Evolutionary conservation across 768 basidiomycete genomes (phyloP).

Genomic region (Lactarius indigo): DNA sequence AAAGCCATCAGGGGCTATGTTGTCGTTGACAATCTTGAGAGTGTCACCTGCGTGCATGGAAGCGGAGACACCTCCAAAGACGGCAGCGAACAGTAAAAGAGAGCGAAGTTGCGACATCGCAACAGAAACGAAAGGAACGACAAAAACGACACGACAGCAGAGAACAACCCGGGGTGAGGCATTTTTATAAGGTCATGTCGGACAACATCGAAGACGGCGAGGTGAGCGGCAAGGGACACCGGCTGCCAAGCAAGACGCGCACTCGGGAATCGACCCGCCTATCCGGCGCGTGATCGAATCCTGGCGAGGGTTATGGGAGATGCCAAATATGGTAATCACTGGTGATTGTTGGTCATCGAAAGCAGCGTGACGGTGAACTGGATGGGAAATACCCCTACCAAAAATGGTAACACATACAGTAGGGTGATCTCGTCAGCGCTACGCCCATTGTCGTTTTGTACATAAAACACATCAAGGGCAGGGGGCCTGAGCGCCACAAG

Average conservation of each 20-base stretch:
- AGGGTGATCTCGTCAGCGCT: background rate
- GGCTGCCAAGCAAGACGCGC: too few relatives aligned
- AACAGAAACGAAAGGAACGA: background rate
- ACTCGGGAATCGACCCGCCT: too few relatives aligned
- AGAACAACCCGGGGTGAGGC: background rate
- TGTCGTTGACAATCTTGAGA: constrained; percentile 5
- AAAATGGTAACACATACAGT: background rate
- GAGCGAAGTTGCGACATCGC: background rate
- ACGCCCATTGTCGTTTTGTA: background rate
- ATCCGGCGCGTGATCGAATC: too few relatives aligned
- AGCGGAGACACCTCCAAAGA: background rate
- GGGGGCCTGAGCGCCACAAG: background rate
- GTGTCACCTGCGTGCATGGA: background rate
- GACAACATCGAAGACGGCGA: background rate
- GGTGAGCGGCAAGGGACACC: too few relatives aligned
- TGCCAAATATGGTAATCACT: too few relatives aligned
- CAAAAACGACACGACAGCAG: background rate
- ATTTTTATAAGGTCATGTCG: constrained; percentile 12
- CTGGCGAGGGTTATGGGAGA: too few relatives aligned
- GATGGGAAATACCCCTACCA: background rate
- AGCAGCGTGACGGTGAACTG: background rate
- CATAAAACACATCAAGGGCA: background rate
- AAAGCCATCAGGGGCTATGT: constrained; percentile 3
- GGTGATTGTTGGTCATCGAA: too few relatives aligned
- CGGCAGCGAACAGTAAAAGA: background rate